phyloP scores from a whole-genome alignment of 306 rosid species.

The Inga oerstediana region DNA sequence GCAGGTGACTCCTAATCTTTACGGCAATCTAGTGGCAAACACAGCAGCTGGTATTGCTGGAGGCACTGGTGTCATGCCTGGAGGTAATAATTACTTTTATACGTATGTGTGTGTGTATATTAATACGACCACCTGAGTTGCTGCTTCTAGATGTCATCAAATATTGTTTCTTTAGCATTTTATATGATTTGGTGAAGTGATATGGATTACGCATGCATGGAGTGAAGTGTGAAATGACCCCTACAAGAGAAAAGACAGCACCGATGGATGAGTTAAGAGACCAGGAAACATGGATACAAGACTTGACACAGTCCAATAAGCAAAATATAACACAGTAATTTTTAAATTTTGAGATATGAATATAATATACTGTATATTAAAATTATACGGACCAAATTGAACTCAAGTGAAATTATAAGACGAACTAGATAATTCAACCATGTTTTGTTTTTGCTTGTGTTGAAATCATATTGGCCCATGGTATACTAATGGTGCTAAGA shows the following conservation, averaged over 20 bases:
- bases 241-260: neutral
- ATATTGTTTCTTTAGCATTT: neutral
- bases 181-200: neutral
- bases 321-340: neutral
- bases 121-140: neutral
- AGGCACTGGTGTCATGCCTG: slow-evolving; percentile 88
- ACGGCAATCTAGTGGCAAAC: slow-evolving; percentile 86
- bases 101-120: no score
- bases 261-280: neutral
- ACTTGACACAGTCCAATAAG: neutral
- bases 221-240: neutral
- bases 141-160: neutral
- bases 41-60: slow-evolving; percentile 88
- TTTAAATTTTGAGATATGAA: neutral
- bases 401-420: neutral
- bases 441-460: neutral
- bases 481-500: neutral
- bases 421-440: neutral
- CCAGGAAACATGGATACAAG: neutral
- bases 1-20: slow-evolving; percentile 84
- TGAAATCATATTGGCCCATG: neutral
- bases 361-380: no score
- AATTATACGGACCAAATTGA: neutral
- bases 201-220: neutral
- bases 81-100: slow-evolving; percentile 47